Percentiles rank a stretch among this genome's conserved stretches.
These are phyloP conservation scores for Strobilomyces confusus DNA, from an alignment of 768 basidiomycete genomes.

Conservation along the genomic window DNA sequence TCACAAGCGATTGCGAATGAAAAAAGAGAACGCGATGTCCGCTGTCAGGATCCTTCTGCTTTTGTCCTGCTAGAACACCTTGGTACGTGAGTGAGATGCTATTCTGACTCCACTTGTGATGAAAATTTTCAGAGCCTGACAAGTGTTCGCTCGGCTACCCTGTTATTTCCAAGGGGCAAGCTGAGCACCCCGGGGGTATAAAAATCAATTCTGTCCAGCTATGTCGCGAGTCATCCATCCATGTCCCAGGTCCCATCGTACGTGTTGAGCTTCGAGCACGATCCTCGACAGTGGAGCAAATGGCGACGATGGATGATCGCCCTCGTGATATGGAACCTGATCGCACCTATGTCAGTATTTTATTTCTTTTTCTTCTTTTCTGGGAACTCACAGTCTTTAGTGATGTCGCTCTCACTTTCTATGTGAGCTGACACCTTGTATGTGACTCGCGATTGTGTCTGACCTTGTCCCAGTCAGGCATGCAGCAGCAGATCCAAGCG, in stretches of 20 bases:
- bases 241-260: slow-evolving; percentile 21
- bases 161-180: not conserved
- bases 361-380: slow-evolving; percentile 1
- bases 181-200: slow-evolving; percentile 5
- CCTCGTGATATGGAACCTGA: slow-evolving; percentile 24
- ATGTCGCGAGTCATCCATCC: not conserved
- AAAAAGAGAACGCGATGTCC: not conserved
- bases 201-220: not conserved
- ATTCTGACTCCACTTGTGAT: not conserved
- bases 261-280: slow-evolving; percentile 17
- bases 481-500: slow-evolving; percentile 26
- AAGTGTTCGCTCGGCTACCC: not conserved
- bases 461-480: slow-evolving; percentile 18
- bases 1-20: slow-evolving; percentile 1
- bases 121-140: not conserved
- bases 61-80: not conserved
- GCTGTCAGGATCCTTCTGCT: slow-evolving; percentile 1
- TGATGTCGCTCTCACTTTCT: slow-evolving; percentile 23
- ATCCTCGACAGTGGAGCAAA: slow-evolving; percentile 22
- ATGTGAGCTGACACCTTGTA: slow-evolving; percentile 13
- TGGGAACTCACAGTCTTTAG: slow-evolving; percentile 10
- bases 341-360: slow-evolving; percentile 23
- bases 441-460: not conserved
- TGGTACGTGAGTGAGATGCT: slow-evolving; percentile 2
- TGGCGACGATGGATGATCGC: slow-evolving; percentile 21